Evolutionary conservation across 306 rosid genomes (phyloP).

Genomic region (Oemleria cerasiformis): DNA sequence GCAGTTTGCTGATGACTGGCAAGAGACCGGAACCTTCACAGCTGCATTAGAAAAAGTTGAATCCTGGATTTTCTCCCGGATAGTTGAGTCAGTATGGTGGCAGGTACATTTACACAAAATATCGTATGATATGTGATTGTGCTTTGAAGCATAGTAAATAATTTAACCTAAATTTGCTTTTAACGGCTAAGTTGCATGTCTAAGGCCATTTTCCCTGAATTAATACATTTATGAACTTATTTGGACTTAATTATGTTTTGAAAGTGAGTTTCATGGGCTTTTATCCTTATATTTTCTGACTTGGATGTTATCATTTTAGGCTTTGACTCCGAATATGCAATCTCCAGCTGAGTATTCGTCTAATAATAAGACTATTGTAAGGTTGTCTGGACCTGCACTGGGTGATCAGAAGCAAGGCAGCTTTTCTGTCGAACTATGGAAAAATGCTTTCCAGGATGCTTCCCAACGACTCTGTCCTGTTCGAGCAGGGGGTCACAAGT

Average conservation of each 20-base stretch:
- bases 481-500: constrained; percentile 90
- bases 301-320: constrained; percentile 46
- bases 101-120: constrained; percentile 54
- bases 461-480: constrained; percentile 90
- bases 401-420: constrained; percentile 90
- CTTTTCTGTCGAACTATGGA: constrained; percentile 79
- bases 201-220: neutral
- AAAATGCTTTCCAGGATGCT: constrained; percentile 84
- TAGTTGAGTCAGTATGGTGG: constrained; percentile 99
- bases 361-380: constrained; percentile 42
- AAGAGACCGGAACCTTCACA: constrained; percentile 82
- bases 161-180: neutral
- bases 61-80: constrained; percentile 94
- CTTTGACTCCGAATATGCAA: constrained; percentile 92
- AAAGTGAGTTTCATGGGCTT: neutral
- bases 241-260: neutral
- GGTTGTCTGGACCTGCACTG: constrained; percentile 67
- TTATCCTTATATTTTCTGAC: constrained; percentile 13
- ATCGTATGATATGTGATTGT: neutral
- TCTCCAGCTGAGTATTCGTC: constrained; percentile 43
- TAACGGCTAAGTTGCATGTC: neutral
- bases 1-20: constrained; percentile 72
- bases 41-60: constrained; percentile 77
- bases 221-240: neutral
- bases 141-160: no score